Evolutionary conservation across 2,329 filamentous ascomycete species (phyloP), one percentile per base, ranked within the genome.

Genomic region (Emmonsiellopsis sp.): DNA sequence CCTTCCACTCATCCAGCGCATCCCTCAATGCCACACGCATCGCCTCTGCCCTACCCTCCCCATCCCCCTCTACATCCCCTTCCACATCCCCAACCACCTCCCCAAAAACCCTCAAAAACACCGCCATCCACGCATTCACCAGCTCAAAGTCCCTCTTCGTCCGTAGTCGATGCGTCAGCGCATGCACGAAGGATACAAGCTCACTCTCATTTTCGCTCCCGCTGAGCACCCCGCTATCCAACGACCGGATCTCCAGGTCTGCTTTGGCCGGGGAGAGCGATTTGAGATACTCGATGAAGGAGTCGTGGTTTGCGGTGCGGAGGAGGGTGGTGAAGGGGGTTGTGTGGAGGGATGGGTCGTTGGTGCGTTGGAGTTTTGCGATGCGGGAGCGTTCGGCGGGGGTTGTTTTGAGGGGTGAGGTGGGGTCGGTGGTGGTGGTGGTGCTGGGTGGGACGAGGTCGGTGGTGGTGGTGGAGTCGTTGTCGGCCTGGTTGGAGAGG

Each of bases 61-160:
- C 70, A 10, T 61, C 59, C 30, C 61, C 60, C 20, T 57, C 52
- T 32, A 41, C 59, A 44, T 57, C 50, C 4, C 53, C 56, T 30
- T 56, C 40, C 26, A 57, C 58, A 6, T 64, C 55, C 6, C 73
- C 67, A 11, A 87, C 72, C 13, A 78, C 72, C 56, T 85, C 83
- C 6, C 78, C 79, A 69, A 97, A 92, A 41, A 95, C 74, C 47
- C 85, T 81, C 55, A 98, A 68, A 64, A 97, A 95, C 1, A 97
- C 92, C 1, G 86, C 85, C 90, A 98, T 97, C 92, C 93, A 98
- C 0, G 90, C 89, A 70, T 97, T 91, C 13, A 89, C 87, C 40
- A 98, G 78, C 71, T 98, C 93, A 69, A 95, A 98, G 69, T 97
- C 93, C 47, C 81, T 81, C 58, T 85, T 83, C 50, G 81, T 76